These are phyloP conservation scores for Fusarium sp. DNA, from an alignment of 2,329 filamentous ascomycete species.

Conservation along the genomic window DNA sequence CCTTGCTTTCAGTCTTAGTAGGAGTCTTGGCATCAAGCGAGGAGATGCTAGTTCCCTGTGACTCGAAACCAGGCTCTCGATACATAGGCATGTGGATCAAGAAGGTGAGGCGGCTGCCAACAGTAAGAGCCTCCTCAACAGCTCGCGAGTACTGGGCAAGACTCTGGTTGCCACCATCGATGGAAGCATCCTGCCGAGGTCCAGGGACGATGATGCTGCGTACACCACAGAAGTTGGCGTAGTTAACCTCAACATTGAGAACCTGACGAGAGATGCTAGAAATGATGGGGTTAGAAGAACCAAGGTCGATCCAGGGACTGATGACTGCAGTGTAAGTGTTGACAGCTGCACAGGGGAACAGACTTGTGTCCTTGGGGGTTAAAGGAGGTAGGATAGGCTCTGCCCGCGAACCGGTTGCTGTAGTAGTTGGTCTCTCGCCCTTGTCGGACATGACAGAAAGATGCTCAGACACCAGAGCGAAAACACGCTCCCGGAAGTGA, in stretches of 20 bases:
- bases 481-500: constrained; percentile 77
- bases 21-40: constrained; percentile 53
- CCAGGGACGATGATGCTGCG: constrained; percentile 86
- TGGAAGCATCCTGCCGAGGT: constrained; percentile 74
- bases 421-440: constrained; percentile 56
- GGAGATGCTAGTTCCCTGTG: constrained; percentile 66
- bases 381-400: constrained; percentile 75
- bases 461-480: constrained; percentile 71
- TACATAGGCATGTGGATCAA: constrained; percentile 88
- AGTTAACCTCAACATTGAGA: constrained; percentile 89
- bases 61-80: constrained; percentile 73
- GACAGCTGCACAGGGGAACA: constrained; percentile 76
- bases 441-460: constrained; percentile 60
- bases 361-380: constrained; percentile 81
- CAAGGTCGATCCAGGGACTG: constrained; percentile 95
- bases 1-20: constrained; percentile 54
- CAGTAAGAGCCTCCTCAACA: constrained; percentile 81
- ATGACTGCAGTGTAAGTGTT: constrained; percentile 81
- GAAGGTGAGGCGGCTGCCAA: constrained; percentile 82
- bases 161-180: constrained; percentile 63
- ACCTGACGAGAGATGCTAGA: constrained; percentile 90
- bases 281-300: constrained; percentile 84
- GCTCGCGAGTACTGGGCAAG: constrained; percentile 84
- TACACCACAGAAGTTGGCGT: constrained; percentile 94
- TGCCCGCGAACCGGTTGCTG: constrained; percentile 61